Evolutionary conservation across 2,329 filamentous ascomycete species (phyloP), one percentile per base, ranked within the genome.

Genomic region (Colletotrichum caudatum): DNA sequence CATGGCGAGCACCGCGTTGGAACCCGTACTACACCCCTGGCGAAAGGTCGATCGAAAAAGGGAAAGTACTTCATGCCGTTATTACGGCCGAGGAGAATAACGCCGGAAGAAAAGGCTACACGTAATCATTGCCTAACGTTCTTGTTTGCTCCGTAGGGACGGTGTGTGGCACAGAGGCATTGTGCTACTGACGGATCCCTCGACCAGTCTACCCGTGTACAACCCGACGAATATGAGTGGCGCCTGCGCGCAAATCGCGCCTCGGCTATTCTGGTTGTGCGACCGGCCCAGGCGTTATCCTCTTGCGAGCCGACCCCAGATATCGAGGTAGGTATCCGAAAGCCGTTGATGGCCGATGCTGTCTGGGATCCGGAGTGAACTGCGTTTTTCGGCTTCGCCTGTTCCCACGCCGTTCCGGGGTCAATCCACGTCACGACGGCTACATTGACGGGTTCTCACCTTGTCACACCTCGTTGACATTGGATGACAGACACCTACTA

Each of bases 81-180:
- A 23, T 16, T 20, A 51, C 33, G 60, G 9, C 46, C 18, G 41
- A 5, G 2, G 16, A 16, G 4, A 3, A 20, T 11, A 51, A 12
- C 41, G 3, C 37, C 35, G 35, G 23, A 26, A n/a, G 50, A 9
- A 14, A 16, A 26, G 48, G 12, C 26, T 18, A n/a, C 26, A 23
- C 20, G 16, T 44, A 56, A 12, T 20, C 26, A 44, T 20, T 18
- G 26, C 53, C 26, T 51, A 50, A 26, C 23, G 57, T 56, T 29
- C 54, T 53, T 65, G 60, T 64, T 68, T 68, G 66, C 61, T 16
- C 62, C 29, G 8, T 50, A 9, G 29, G 51, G 8, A 69, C 16
- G 37, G 44, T n/a, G 11, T 23, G 44, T 46, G 33, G 53, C 53
- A 50, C 41, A 41, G n/a, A 20, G 35, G 37, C 53, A 64, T 39